These are phyloP conservation scores for Fereydounia khargensis DNA, from an alignment of 1,284 basidiomycete species.

Conservation along the genomic window DNA sequence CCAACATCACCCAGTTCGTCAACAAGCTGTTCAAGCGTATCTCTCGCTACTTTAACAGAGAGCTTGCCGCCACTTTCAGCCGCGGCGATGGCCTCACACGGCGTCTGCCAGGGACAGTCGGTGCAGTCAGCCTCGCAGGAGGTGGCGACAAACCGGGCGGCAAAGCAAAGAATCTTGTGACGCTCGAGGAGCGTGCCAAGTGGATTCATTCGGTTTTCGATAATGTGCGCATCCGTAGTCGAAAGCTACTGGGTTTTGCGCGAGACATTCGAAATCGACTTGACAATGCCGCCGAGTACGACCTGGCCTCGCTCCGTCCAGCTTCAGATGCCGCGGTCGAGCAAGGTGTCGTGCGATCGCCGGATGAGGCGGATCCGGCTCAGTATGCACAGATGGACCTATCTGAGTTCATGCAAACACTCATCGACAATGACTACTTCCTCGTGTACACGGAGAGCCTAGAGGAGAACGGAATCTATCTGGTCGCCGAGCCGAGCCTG, in stretches of 20 bases:
- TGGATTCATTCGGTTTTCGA: constrained; percentile 95
- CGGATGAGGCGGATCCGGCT: no score
- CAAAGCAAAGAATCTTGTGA: constrained; percentile 63
- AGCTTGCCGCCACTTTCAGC: constrained; percentile 72
- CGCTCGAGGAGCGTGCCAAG: constrained; percentile 73
- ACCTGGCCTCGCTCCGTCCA: constrained; percentile 65
- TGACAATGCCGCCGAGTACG: constrained; percentile 93
- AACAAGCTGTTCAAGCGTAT: constrained; percentile 66
- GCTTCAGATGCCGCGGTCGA: constrained; percentile 24
- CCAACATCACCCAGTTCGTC: constrained; percentile 50
- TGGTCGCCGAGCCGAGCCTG: constrained; percentile 80
- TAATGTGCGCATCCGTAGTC: constrained; percentile 83
- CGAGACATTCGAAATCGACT: constrained; percentile 68
- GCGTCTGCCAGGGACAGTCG: constrained; percentile 12
- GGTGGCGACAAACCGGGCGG: not conserved
- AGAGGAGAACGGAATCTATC: constrained; percentile 89
- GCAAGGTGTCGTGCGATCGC: no score
- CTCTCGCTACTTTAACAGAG: constrained; percentile 88
- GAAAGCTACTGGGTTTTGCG: constrained; percentile 84
- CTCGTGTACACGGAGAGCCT: constrained; percentile 87
- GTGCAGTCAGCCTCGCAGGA: constrained; percentile 18
- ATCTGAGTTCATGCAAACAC: constrained; percentile 73
- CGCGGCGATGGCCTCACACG: constrained; percentile 16
- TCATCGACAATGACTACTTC: constrained; percentile 87
- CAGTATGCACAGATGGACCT: no score